Base-by-base conservation (phyloP, 371 early-diverging fungal species). In the Ecytonucleospora hepatopenaei region DNA sequence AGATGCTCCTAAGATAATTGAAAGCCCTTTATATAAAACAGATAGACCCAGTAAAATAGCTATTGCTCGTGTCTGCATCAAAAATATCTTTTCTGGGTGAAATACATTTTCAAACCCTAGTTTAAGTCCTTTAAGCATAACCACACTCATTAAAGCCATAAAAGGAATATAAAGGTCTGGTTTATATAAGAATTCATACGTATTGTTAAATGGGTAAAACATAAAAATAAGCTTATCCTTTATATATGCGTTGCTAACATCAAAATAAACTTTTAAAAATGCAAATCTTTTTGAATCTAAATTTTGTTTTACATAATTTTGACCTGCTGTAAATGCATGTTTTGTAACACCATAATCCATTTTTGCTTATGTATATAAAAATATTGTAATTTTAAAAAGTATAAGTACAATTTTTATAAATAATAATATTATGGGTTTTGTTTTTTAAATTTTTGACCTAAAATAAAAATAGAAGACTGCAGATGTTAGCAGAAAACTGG, bases 121-220 rank as follows among this genome's bases (percentile, higher is more conserved):
- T 56, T 82, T 79, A 63, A 91, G 71, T 17, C 90, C 92, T 59
- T 88, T 85, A 30, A 89, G 72, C 26, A 94, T 81, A 26, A 94
- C 85, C 74, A 94, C 92, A 2, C 94, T 90, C 24, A 92, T 88
- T 58, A 92, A 82, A 1, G 88, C 86, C 92, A 94, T 92, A 32
- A 87, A 78, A 32, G 95, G 97, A 49, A 97, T 91, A 79, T 97
- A 97, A 67, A 97, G 80, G 78, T 97, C 97, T 3, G 95, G 93
- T 0, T 92, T 87, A 71, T 90, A 90, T 40, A 89, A 90, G 62
- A 89, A 71, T 24, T 73, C 73, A 16, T 85, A 84, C 67, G 90
- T 88, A 47, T 87, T 82, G 85, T 56, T 16, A 28, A 89, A 95
- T 17, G 97, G 96, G 74, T 92, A 92, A 55, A 92, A 67, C n/a